Base-by-base conservation (phyloP, 495 filamentous ascomycete species). In the Astrothelium macrocarpum region DNA sequence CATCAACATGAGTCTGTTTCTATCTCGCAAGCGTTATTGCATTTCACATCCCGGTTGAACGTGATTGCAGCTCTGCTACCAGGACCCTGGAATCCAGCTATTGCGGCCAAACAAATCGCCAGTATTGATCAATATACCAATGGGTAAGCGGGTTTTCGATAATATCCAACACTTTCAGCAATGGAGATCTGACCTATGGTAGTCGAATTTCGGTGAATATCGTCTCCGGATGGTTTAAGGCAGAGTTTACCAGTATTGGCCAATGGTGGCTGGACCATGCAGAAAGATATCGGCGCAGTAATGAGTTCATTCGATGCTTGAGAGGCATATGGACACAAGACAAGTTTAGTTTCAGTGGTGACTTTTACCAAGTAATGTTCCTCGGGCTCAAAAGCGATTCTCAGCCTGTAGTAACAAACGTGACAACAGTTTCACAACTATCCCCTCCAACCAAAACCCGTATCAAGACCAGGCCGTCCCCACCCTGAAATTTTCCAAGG, bases 211-310 rank as follows among this genome's bases (percentile, higher is more conserved):
- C 78, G 11, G 77, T 81, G 42, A 80, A 80, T 66, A 72, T 81
- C 18, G 78, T 80, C 11, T 76, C 73, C 29, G 79, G 79, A 36
- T 81, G 78, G 77, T 79, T 80, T 69, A 81, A 80, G 68, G 71
- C 72, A 62, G 79, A 80, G 65, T 80, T 81, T 62, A 78, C 75
- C 5, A 72, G 73, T 59, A 77, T 81, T 60, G 77, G 78, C 18
- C 75, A 81, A 69, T 81, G 78, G 78, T 79, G 79, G 78, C 72
- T 81, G 16, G 79, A 80, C 49, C 78, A 81, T 62, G 77, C 71
- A 20, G 78, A 80, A 71, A 70, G 78, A 36, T 81, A 79, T 65
- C 73, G 77, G 46, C 77, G 78, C 25, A 77, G 73, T 45, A 67
- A 74, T 36, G 77, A 81, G 66, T 79, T 79, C 70, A 78, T 80